Evolutionary conservation across 257 asterid species (phyloP), one percentile per base, ranked within the genome.

Genomic region (Nicotiana sylvestris): DNA sequence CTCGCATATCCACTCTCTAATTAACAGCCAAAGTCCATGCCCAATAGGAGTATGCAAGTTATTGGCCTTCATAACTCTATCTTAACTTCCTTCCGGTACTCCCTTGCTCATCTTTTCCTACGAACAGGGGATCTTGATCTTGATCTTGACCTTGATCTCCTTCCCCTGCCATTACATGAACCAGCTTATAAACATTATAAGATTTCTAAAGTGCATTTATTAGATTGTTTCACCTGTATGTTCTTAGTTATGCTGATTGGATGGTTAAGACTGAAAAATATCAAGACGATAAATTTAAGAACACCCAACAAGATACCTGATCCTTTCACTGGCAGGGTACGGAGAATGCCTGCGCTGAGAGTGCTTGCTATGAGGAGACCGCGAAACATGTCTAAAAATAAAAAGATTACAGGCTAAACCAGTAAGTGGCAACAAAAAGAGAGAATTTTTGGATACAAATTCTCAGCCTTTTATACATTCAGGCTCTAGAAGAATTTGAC

Each of bases 311-410:
- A 81, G 83, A 84, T 96, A 96, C 98, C 98, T 94, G 90, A 90
- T 87, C 64, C 87, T 88, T 89, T 94, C 98, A 88, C 91, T 92
- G 93, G 97, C 92, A 92, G 97, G 89, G 90, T 91, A 91, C 88
- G 97, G 94, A 87, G 95, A 94, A 91, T 90, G 97, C 92, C 96
- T 92, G 96, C 92, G 97, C 95, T 92, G 97, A 90, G 98, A 92
- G 85, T 92, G 98, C 98, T 89, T 94, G 97, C 97, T 94, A 95
- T 91, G 99, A 87, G 98, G 97, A 88, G 99, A 96, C 93, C 95
- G 88, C 92, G 94, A 92, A 89, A 93, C 94, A 82, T 93, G 97
- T 93, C 98, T 94, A 94, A 85, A 94, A 90, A 90, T 88, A 89
- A 81, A 91, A 92, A 93, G 91, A 91, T 91, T 91, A 82, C 93